Evolutionary conservation across 345 rosid species (phyloP).

Genomic region (Syzygium aqueum): DNA sequence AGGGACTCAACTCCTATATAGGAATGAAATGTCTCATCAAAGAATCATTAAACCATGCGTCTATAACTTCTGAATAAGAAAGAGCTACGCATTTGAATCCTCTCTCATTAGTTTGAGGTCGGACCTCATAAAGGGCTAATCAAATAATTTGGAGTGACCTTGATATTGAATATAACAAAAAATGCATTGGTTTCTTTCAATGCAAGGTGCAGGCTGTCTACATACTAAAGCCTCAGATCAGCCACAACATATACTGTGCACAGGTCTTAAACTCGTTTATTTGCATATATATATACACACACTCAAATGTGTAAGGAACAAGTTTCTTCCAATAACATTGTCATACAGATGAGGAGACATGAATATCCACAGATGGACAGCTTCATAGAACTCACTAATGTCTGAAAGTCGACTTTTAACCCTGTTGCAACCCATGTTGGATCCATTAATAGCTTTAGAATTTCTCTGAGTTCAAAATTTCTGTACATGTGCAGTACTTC

Average conservation of each 20-base stretch:
- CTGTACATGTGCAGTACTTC: slow-evolving; percentile 69
- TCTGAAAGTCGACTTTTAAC: slow-evolving; percentile 74
- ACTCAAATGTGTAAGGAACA: not conserved
- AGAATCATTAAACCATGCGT: not conserved
- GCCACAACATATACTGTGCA: not conserved
- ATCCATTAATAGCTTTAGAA: slow-evolving; percentile 71
- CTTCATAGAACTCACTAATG: slow-evolving; percentile 40
- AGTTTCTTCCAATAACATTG: not conserved
- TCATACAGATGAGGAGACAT: not conserved
- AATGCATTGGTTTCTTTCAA: not conserved
- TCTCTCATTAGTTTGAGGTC: not conserved
- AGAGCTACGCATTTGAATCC: not conserved
- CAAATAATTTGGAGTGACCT: not conserved
- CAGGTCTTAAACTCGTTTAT: not conserved
- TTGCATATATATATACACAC: not conserved
- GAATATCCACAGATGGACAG: not conserved
- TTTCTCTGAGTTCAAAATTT: slow-evolving; percentile 52
- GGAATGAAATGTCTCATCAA: not conserved
- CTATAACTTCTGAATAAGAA: not conserved
- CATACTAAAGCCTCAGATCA: not conserved
- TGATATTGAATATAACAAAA: not conserved
- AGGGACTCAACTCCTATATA: not conserved
- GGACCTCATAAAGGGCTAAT: not conserved
- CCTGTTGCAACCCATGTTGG: slow-evolving; percentile 97
- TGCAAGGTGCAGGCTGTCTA: not conserved